phyloP scores from a whole-genome alignment of 306 rosid species.

The Geum urbanum region DNA sequence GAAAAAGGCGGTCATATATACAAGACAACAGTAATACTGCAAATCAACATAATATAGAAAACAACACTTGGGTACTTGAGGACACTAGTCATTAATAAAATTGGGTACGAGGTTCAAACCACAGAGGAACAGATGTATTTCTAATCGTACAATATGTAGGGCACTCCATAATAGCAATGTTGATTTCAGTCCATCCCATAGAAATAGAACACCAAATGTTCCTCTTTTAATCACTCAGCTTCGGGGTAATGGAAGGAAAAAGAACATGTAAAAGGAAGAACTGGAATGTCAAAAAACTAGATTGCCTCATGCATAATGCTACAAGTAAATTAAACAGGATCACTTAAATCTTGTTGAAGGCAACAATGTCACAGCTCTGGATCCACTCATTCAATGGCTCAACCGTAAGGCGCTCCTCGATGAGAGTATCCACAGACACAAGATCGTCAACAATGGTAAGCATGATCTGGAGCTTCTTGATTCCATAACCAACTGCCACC shows the following conservation, averaged over 20 bases:
- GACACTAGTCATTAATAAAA: too few relatives aligned
- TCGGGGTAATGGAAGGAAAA: background rate
- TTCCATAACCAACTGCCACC: slow-evolving; percentile 81
- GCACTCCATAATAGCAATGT: background rate
- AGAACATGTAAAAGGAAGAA: background rate
- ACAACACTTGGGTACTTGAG: too few relatives aligned
- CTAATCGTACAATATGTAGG: background rate
- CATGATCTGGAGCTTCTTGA: slow-evolving; percentile 87
- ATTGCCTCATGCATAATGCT: slow-evolving; percentile 6
- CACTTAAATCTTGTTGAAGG: slow-evolving; percentile 81
- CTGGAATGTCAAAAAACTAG: slow-evolving; percentile 6
- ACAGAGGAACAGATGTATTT: background rate
- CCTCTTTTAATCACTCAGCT: background rate
- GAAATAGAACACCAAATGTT: background rate
- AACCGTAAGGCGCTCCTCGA: slow-evolving; percentile 68
- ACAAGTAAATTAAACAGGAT: background rate
- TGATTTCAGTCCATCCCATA: slow-evolving; percentile 1
- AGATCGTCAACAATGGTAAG: slow-evolving; percentile 78
- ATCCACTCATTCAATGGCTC: slow-evolving; percentile 64
- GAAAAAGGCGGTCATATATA: too few relatives aligned
- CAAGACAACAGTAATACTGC: too few relatives aligned
- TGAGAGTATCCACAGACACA: slow-evolving; percentile 69
- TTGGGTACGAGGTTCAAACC: background rate
- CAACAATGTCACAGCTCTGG: slow-evolving; percentile 92
- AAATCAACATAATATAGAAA: too few relatives aligned